These are phyloP conservation scores for Bothriochloa decipiens DNA, from an alignment of 176 grass and related monocot species.

Conservation along the genomic window DNA sequence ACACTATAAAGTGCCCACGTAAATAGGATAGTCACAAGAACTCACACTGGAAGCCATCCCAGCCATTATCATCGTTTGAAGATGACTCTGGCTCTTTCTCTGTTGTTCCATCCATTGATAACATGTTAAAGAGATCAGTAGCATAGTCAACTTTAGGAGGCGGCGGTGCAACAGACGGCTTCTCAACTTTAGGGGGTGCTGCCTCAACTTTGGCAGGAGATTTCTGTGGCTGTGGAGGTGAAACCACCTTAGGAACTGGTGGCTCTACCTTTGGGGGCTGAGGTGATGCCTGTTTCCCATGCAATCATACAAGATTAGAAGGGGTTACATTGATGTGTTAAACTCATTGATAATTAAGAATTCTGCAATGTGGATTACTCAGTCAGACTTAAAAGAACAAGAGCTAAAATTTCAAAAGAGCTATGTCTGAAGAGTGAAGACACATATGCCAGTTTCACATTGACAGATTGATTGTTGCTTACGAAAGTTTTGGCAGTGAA, in stretches of 20 bases:
- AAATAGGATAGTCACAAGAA: slow-evolving; percentile 45
- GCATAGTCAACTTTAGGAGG: slow-evolving; percentile 93
- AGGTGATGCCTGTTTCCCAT: slow-evolving; percentile 53
- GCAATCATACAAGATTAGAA: slow-evolving; percentile 38
- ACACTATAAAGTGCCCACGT: background rate
- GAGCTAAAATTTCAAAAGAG: background rate
- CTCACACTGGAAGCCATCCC: slow-evolving; percentile 95
- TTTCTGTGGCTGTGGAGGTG: slow-evolving; percentile 54
- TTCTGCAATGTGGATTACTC: slow-evolving; percentile 21
- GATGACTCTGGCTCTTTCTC: slow-evolving; percentile 72
- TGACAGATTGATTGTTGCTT: background rate
- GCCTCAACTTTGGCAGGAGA: slow-evolving; percentile 51
- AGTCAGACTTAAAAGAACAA: slow-evolving; percentile 11
- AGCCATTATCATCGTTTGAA: slow-evolving; percentile 73
- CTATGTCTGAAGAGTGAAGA: slow-evolving; percentile 34
- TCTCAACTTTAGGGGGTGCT: slow-evolving; percentile 51
- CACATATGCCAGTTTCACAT: background rate
- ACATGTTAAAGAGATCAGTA: slow-evolving; percentile 87
- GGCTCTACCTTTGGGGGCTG: slow-evolving; percentile 61
- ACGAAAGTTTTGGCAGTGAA: slow-evolving; percentile 17
- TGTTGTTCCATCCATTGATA: slow-evolving; percentile 74
- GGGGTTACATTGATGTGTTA: background rate
- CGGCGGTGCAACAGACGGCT: slow-evolving; percentile 51
- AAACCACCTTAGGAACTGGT: slow-evolving; percentile 61
- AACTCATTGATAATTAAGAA: slow-evolving; percentile 3